Percentiles rank a stretch among this genome's conserved stretches.
Evolutionary conservation across 2,329 filamentous ascomycete species (phyloP).

Genomic region (Sporothrix inflata): DNA sequence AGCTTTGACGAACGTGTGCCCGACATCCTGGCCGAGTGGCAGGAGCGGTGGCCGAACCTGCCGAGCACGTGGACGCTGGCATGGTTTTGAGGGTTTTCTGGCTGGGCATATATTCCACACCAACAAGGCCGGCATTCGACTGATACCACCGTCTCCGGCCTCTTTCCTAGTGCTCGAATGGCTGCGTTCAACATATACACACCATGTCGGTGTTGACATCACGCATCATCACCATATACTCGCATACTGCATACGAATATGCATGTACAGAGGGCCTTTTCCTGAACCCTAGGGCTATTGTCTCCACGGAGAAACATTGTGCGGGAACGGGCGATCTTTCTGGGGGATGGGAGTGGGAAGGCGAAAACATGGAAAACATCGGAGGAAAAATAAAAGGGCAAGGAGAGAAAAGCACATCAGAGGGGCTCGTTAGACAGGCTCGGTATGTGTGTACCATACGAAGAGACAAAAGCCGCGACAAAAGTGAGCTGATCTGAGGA

Average conservation of each 20-base stretch:
- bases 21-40: conserved; percentile 89
- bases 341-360: conserved; percentile 16
- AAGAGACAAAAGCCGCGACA: neutral
- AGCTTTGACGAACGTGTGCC: conserved; percentile 93
- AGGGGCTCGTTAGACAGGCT: too few species aligned
- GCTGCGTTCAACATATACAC: too few species aligned
- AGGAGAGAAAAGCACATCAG: neutral
- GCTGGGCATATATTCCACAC: neutral
- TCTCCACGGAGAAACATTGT: neutral
- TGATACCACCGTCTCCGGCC: too few species aligned
- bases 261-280: neutral
- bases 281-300: neutral
- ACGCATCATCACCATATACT: neutral
- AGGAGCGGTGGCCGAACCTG: conserved; percentile 89
- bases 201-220: neutral
- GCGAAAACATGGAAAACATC: neutral
- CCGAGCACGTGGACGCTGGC: conserved; percentile 93
- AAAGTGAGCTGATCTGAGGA: conserved; percentile 14
- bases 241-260: neutral
- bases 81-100: conserved; percentile 71
- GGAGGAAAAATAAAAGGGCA: neutral
- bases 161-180: too few species aligned
- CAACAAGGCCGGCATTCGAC: too few species aligned
- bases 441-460: neutral
- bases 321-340: conserved; percentile 23